Conservation (phyloP, 441 rosid genomes). For the Breynia disticha region DNA sequence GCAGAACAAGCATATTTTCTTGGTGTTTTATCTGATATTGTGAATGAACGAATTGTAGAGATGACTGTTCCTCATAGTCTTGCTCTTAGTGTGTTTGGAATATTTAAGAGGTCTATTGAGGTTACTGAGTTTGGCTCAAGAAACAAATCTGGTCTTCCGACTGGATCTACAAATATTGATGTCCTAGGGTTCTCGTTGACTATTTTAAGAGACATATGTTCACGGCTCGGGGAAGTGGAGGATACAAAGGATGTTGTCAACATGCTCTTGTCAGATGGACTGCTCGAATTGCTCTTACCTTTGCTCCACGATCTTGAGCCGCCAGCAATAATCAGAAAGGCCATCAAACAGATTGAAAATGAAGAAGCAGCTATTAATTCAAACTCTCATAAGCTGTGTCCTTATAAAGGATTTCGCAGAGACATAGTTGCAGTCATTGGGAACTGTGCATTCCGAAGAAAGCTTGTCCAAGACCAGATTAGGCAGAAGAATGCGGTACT, state of each 20-base stretch:
- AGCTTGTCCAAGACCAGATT: slow-evolving; percentile 47
- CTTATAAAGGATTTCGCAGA: slow-evolving; percentile 67
- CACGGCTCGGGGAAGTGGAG: slow-evolving; percentile 37
- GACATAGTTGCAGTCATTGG: slow-evolving; percentile 76
- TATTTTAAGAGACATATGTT: slow-evolving; percentile 50
- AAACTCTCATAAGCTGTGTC: slow-evolving; percentile 32
- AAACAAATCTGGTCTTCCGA: slow-evolving; percentile 47
- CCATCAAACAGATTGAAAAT: slow-evolving; percentile 24
- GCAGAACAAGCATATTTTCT: slow-evolving; percentile 52
- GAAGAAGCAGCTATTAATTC: slow-evolving; percentile 15
- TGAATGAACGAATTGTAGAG: slow-evolving; percentile 40
- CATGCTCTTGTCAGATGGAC: slow-evolving; percentile 36
- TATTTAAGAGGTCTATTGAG: slow-evolving; percentile 36
- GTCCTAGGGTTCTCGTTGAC: slow-evolving; percentile 58
- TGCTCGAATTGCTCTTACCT: slow-evolving; percentile 35
- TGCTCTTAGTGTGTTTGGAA: slow-evolving; percentile 26
- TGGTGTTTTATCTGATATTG: slow-evolving; percentile 48
- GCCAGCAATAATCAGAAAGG: slow-evolving; percentile 44
- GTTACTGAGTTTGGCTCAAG: slow-evolving; percentile 26
- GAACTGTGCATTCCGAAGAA: slow-evolving; percentile 47
- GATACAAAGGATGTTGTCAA: slow-evolving; percentile 26
- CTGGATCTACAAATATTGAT: slow-evolving; percentile 36
- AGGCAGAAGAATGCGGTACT: slow-evolving; percentile 45
- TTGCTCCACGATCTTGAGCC: slow-evolving; percentile 61
- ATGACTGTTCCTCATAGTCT: slow-evolving; percentile 29